Evolutionary conservation across 139 green algal species (phyloP).

Genomic region (Volvox reticuliferus): DNA sequence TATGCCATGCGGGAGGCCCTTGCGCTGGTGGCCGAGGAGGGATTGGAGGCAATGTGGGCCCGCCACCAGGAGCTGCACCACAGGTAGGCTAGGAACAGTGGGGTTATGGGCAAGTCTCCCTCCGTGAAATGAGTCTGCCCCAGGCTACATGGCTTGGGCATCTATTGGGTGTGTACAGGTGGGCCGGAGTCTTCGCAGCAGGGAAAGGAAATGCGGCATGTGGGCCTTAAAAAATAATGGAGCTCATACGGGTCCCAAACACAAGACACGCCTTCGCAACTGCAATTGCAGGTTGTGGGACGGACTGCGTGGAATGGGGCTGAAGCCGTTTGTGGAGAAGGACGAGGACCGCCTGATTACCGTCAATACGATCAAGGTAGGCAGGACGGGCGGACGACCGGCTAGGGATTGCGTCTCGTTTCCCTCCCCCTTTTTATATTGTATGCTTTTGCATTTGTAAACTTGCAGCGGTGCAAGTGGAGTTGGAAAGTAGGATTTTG

Average conservation of each 20-base stretch:
- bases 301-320: slow-evolving; percentile 80
- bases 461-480: too few species aligned
- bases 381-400: neutral
- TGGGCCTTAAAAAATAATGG: too few species aligned
- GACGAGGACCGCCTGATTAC: slow-evolving; percentile 82
- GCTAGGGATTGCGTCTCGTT: too few species aligned
- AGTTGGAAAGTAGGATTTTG: too few species aligned
- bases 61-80: slow-evolving; percentile 74
- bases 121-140: neutral
- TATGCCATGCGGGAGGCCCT: slow-evolving; percentile 94
- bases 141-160: too few species aligned
- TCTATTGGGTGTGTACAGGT: too few species aligned
- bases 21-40: slow-evolving; percentile 82
- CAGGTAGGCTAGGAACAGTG: neutral
- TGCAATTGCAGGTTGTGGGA: slow-evolving; percentile 75
- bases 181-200: too few species aligned
- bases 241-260: too few species aligned
- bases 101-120: neutral
- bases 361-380: slow-evolving; percentile 93
- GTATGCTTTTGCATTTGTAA: too few species aligned
- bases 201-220: too few species aligned
- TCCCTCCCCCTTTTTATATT: too few species aligned
- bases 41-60: slow-evolving; percentile 63
- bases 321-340: slow-evolving; percentile 87
- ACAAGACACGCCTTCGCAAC: too few species aligned